These are phyloP conservation scores for Plasmodium relictum DNA, from an alignment of 169 alveolate genomes.

Conservation along the genomic window DNA sequence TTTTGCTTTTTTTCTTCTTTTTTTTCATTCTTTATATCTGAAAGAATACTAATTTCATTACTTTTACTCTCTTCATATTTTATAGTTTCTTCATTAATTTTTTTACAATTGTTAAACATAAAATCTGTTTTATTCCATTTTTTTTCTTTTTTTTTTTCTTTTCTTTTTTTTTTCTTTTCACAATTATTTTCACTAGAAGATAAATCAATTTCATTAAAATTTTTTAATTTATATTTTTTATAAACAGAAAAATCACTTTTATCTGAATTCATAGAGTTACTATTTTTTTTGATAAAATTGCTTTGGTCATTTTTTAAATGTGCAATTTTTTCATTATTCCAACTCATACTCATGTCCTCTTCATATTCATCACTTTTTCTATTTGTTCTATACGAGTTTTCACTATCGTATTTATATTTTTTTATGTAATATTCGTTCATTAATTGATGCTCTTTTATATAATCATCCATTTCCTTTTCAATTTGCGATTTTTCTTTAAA, in stretches of 20 bases:
- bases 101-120: conserved; percentile 16
- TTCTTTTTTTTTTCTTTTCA: not conserved
- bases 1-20: not conserved
- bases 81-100: not conserved
- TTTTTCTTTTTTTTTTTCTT: conserved; percentile 3
- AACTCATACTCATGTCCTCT: not conserved
- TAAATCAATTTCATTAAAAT: too few species aligned
- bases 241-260: conserved; percentile 20
- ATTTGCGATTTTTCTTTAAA: conserved; percentile 7
- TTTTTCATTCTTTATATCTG: not conserved
- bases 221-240: not conserved
- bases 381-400: not conserved
- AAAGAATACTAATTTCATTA: not conserved
- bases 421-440: conserved; percentile 36
- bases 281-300: not conserved
- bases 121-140: conserved; percentile 22
- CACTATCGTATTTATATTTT: conserved; percentile 19
- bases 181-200: not conserved
- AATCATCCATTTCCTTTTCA: conserved; percentile 14
- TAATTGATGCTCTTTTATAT: conserved; percentile 24
- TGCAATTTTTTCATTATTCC: not conserved
- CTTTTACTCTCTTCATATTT: not conserved
- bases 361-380: not conserved
- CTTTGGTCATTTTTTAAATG: not conserved
- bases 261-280: not conserved